Percentiles rank a stretch among this genome's conserved stretches.
Conservation (phyloP, 306 rosid species). For the Pterocarpus macrocarpus region DNA sequence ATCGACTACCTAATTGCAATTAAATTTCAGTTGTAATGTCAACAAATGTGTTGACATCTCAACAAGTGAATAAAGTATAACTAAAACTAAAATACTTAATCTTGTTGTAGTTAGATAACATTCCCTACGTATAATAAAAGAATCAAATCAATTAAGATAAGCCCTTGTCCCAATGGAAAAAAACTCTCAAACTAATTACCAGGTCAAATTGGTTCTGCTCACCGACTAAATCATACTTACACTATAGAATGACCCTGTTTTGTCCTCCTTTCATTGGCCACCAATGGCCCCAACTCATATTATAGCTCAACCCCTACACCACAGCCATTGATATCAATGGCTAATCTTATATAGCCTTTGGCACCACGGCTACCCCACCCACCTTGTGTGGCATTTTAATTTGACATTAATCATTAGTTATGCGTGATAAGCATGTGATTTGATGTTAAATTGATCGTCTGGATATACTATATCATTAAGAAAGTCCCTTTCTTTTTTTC, state of each 20-base stretch:
- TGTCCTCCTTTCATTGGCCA: conserved; percentile 4
- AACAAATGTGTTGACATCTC: conserved; percentile 58
- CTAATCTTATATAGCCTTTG: not conserved
- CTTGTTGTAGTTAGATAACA: conserved; percentile 18
- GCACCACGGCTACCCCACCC: conserved; percentile 7
- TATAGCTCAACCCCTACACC: conserved; percentile 12
- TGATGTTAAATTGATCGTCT: conserved; percentile 43
- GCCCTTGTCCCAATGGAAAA: conserved; percentile 1
- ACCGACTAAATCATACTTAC: conserved; percentile 24
- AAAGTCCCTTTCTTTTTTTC: not conserved
- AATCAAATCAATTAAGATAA: conserved; percentile 17
- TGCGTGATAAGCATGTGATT: conserved; percentile 40
- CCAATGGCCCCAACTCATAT: conserved; percentile 23
- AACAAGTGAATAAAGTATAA: conserved; percentile 51
- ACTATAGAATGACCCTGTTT: not conserved
- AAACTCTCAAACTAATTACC: not conserved
- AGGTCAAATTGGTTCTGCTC: conserved; percentile 13
- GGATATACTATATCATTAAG: conserved; percentile 43
- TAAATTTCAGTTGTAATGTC: conserved; percentile 62
- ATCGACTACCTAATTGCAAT: conserved; percentile 44
- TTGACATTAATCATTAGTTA: conserved; percentile 6
- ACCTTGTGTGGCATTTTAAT: conserved; percentile 38
- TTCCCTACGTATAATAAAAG: conserved; percentile 28
- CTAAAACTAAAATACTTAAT: conserved; percentile 13
- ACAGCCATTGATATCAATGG: not conserved